A percentile compares a stretch with the other conserved stretches of the same genome.
Evolutionary conservation across 1,139 yeast genomes (phyloP).

Genomic region (Suhomyces bolitotheri): DNA sequence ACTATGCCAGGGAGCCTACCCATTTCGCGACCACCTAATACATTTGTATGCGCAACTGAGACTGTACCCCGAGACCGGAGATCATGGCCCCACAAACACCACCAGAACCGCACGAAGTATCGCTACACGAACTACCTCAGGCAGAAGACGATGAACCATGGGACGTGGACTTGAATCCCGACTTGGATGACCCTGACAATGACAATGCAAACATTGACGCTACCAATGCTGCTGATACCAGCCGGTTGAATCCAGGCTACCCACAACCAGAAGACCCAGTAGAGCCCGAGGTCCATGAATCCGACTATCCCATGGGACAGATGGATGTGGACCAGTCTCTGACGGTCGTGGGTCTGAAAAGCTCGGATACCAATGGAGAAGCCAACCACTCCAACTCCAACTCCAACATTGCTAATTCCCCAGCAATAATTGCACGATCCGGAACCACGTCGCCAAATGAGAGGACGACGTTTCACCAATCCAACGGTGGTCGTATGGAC

Average conservation of each 20-base stretch:
- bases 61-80: background rate
- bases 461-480: background rate
- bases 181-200: constrained; percentile 34
- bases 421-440: background rate
- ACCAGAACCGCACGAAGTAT: background rate
- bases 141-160: constrained; percentile 4
- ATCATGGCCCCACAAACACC: constrained; percentile 2
- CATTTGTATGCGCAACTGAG: too few relatives aligned
- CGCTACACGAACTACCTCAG: background rate
- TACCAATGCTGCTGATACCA: background rate
- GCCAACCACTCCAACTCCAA: background rate
- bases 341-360: too few relatives aligned
- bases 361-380: background rate
- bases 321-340: too few relatives aligned
- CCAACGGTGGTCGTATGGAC: background rate
- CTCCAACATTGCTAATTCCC: background rate
- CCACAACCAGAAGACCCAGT: background rate
- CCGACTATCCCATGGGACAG: background rate
- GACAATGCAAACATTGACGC: constrained; percentile 10
- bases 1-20: too few relatives aligned
- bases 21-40: too few relatives aligned
- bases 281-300: background rate
- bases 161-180: constrained; percentile 45
- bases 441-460: background rate
- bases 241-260: background rate